Evolutionary conservation across 2,329 filamentous ascomycete species (phyloP).

Genomic region (Colletotrichum lindemuthianum): DNA sequence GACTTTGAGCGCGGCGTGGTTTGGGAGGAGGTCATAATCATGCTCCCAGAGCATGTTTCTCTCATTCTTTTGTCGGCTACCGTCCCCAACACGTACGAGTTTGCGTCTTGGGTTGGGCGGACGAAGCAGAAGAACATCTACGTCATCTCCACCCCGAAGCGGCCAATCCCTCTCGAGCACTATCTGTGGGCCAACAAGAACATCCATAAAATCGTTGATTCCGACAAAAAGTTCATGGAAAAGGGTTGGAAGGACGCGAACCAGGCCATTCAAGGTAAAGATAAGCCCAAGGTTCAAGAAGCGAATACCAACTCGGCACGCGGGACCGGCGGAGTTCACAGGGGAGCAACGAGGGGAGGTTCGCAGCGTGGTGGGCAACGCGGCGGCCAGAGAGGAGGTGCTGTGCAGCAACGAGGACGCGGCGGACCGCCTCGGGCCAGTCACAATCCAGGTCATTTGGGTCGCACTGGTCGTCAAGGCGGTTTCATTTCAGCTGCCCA

Average conservation of each 20-base stretch:
- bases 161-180: conserved; percentile 93
- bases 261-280: conserved; percentile 80
- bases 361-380: conserved; percentile 53
- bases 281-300: conserved; percentile 72
- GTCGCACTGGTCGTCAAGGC: conserved; percentile 83
- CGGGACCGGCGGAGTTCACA: conserved; percentile 46
- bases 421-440: conserved; percentile 68
- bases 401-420: conserved; percentile 64
- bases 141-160: conserved; percentile 96
- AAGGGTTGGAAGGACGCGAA: conserved; percentile 96
- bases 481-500: conserved; percentile 91
- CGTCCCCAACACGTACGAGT: conserved; percentile 96
- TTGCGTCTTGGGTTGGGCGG: conserved; percentile 96
- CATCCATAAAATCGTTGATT: conserved; percentile 93
- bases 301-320: conserved; percentile 42
- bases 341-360: conserved; percentile 49
- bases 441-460: conserved; percentile 84
- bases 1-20: conserved; percentile 95
- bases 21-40: conserved; percentile 99
- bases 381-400: conserved; percentile 62
- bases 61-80: conserved; percentile 95
- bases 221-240: conserved; percentile 91
- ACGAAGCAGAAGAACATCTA: conserved; percentile 99
- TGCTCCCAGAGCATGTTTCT: conserved; percentile 97
- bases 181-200: conserved; percentile 95